These are phyloP conservation scores for Apiotrichum gracile DNA, from an alignment of 1,284 basidiomycete species.

Conservation along the genomic window DNA sequence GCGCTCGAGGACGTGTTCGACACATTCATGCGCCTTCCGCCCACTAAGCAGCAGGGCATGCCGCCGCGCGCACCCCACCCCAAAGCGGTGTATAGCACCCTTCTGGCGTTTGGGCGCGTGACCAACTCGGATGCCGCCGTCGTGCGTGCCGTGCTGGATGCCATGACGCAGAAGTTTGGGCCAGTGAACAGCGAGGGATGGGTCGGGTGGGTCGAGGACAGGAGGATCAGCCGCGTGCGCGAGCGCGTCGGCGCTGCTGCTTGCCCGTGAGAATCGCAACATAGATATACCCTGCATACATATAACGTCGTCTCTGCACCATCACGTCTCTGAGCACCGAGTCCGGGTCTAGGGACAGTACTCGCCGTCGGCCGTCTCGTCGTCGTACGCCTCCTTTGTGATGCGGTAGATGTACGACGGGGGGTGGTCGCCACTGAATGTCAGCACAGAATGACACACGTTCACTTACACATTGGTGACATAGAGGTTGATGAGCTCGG, in stretches of 20 bases:
- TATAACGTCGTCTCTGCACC: background rate
- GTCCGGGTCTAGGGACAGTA: constrained; percentile 46
- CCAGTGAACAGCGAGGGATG: constrained; percentile 26
- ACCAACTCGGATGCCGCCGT: constrained; percentile 28
- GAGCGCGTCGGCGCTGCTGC: background rate
- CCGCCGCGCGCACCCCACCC: constrained; percentile 23
- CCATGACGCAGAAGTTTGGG: constrained; percentile 40
- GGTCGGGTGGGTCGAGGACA: constrained; percentile 29
- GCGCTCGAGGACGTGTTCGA: constrained; percentile 28
- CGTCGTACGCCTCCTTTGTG: constrained; percentile 86
- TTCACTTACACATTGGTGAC: constrained; percentile 88
- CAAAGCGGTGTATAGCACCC: constrained; percentile 28
- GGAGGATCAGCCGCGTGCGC: constrained; percentile 20
- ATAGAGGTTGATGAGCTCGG: constrained; percentile 85
- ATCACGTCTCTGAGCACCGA: constrained; percentile 46
- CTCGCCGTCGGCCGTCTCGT: constrained; percentile 51
- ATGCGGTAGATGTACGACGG: constrained; percentile 84
- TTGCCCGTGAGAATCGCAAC: constrained; percentile 1
- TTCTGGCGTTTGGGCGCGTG: constrained; percentile 35
- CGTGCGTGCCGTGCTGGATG: constrained; percentile 28
- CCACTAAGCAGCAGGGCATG: background rate
- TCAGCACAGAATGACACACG: constrained; percentile 4
- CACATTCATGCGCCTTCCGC: constrained; percentile 23
- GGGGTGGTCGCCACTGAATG: constrained; percentile 74
- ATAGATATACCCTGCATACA: constrained; percentile 22